phyloP scores from a whole-genome alignment of 192 early-diverging fungal genomes.

The Entomortierella lignicola region DNA sequence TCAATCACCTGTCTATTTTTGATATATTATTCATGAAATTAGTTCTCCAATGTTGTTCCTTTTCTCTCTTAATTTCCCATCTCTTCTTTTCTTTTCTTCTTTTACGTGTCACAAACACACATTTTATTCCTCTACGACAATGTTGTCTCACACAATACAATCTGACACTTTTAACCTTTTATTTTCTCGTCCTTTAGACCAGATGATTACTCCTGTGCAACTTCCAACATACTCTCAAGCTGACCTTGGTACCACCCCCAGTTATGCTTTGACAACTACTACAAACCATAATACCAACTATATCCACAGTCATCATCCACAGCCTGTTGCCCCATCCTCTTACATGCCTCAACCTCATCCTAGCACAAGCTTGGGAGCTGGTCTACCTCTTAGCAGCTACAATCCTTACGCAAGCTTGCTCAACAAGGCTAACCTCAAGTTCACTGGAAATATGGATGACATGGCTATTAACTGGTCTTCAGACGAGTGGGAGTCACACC shows the following conservation, averaged over 20 bases:
- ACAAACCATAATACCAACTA: conserved; percentile 27
- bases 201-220: conserved; percentile 32
- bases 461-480: conserved; percentile 75
- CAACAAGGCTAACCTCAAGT: conserved; percentile 49
- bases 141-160: conserved; percentile 6
- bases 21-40: background rate
- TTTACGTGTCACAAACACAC: too few relatives aligned
- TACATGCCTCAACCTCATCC: conserved; percentile 45
- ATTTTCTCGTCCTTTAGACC: conserved; percentile 11
- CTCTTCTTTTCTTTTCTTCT: too few relatives aligned
- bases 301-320: conserved; percentile 34
- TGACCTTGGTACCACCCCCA: conserved; percentile 19
- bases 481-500: conserved; percentile 71
- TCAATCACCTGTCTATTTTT: conserved; percentile 3
- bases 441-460: conserved; percentile 68
- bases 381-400: conserved; percentile 23
- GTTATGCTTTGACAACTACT: conserved; percentile 20
- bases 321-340: conserved; percentile 45
- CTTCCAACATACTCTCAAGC: conserved; percentile 33
- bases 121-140: background rate
- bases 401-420: conserved; percentile 36
- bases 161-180: conserved; percentile 20
- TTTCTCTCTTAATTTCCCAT: too few relatives aligned
- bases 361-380: conserved; percentile 9
- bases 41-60: too few relatives aligned